phyloP scores from a whole-genome alignment of 352 stramenopile genomes.

The Plasmopara viticola region DNA sequence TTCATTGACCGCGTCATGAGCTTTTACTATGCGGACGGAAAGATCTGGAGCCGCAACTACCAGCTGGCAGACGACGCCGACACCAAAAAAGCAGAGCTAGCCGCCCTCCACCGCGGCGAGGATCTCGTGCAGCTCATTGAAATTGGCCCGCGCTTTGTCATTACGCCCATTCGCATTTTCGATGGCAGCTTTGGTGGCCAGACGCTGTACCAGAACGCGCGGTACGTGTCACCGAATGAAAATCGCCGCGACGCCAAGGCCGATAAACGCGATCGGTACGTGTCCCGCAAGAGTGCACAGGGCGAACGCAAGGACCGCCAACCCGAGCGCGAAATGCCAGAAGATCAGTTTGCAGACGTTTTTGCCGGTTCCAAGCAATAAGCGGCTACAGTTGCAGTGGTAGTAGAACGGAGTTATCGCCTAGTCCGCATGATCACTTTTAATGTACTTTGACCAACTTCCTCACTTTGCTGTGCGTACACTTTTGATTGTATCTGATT shows the following conservation, averaged over 20 bases:
- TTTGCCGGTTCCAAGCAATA: conserved; percentile 47
- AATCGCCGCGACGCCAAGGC: conserved; percentile 83
- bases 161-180: conserved; percentile 99
- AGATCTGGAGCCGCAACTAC: conserved; percentile 99
- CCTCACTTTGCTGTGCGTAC: not conserved
- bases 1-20: conserved; percentile 99
- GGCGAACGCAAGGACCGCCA: conserved; percentile 68
- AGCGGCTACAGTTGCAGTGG: not conserved
- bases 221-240: conserved; percentile 96
- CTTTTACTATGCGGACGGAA: conserved; percentile 91
- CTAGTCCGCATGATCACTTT: no score
- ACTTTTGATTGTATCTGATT: not conserved
- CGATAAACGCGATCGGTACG: conserved; percentile 91
- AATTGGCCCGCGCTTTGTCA: conserved; percentile 98
- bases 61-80: conserved; percentile 84
- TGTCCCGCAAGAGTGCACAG: conserved; percentile 85
- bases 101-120: conserved; percentile 75
- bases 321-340: conserved; percentile 58
- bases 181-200: conserved; percentile 97
- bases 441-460: no score
- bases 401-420: not conserved
- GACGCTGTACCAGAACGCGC: conserved; percentile 97
- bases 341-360: conserved; percentile 82
- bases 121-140: conserved; percentile 96
- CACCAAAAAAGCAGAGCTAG: conserved; percentile 89